Conservation (phyloP, 2,329 filamentous ascomycete species). For the Lasiodiplodia gonubiensis region DNA sequence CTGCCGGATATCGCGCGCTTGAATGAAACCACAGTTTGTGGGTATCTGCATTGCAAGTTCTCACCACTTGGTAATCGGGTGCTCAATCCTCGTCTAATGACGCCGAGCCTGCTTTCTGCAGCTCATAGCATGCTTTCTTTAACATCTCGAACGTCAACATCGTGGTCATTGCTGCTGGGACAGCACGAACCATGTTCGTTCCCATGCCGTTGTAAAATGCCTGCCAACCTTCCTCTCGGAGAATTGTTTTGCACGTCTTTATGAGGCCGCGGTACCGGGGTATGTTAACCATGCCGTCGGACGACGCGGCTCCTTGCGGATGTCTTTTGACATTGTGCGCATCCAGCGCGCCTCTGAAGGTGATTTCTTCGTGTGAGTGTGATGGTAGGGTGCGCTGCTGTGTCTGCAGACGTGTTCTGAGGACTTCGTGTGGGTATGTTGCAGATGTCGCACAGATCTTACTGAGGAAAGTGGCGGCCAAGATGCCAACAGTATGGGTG, state of each 20-base stretch:
- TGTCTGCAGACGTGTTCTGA: slow-evolving; percentile 91
- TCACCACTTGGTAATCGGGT: not conserved
- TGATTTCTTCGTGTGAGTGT: slow-evolving; percentile 55
- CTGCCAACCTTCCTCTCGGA: slow-evolving; percentile 90
- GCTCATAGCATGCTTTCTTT: slow-evolving; percentile 50
- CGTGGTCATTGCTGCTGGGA: slow-evolving; percentile 94
- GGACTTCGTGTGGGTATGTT: slow-evolving; percentile 96
- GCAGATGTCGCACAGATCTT: slow-evolving; percentile 94
- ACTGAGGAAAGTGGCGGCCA: slow-evolving; percentile 87
- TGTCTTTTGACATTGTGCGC: slow-evolving; percentile 49
- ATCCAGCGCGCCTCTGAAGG: slow-evolving; percentile 49
- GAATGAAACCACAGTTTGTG: slow-evolving; percentile 4
- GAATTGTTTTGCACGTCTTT: slow-evolving; percentile 81
- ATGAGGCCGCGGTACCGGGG: slow-evolving; percentile 76
- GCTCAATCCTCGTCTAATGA: slow-evolving; percentile 19
- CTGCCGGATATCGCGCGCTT: slow-evolving; percentile 18
- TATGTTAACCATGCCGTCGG: slow-evolving; percentile 62
- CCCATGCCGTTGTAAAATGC: slow-evolving; percentile 98
- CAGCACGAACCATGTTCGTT: slow-evolving; percentile 94
- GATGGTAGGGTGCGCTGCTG: slow-evolving; percentile 72
- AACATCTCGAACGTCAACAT: slow-evolving; percentile 95
- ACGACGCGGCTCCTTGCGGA: slow-evolving; percentile 54
- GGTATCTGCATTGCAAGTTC: not conserved
- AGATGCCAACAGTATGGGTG: slow-evolving; percentile 80
- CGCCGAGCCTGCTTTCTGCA: slow-evolving; percentile 21